Base-by-base conservation (phyloP, 176 grass and related monocot genomes). In the Oryza nivara region DNA sequence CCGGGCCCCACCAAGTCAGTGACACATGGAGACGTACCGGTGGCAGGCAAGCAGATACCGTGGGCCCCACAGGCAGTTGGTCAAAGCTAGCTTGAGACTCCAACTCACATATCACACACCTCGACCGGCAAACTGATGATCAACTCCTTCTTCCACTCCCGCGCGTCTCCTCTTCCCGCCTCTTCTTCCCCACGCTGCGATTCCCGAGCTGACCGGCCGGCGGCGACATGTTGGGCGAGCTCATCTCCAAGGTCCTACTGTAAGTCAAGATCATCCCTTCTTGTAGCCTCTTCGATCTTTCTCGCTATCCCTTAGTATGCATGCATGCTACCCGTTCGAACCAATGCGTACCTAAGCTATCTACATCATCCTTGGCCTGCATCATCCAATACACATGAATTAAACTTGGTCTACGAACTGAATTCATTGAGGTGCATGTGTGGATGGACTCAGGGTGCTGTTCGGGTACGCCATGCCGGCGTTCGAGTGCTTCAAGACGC, bases 401-500 rank as follows among this genome's bases (percentile, higher is more conserved):
- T 23, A 1, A 10, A 63, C 10, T 9, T 63, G 58, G 2, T 23
- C n/a, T 63, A 9, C 9, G 43, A 44, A 41, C 56, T 63, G 58
- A 23, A 63, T 63, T 23, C 19, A 23, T 23, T 11, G 58, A 8
- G 58, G 6, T 63, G 6, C 7, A 16, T 63, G 19, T 2, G 9
- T 60, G 56, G 7, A 60, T 60, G 56, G 19, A 23, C 11, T 65
- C 80, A 98, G 93, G 88, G 64, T 92, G 67, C 80, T 96, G 69
- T 98, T 96, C 81, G 96, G 93, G 15, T 95, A 98, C 70, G 91
- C 89, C 23, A 90, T 92, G 88, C 93, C 96, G 60, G 93, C 93
- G 56, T 95, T 96, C 79, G 96, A 98, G 82, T 95, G 96, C 88
- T 98, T 98, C 86, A 98, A 98, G 79, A 87, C 92, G 83, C 85